Base-by-base conservation (phyloP, 306 rosid genomes). In the Sindora glabra region DNA sequence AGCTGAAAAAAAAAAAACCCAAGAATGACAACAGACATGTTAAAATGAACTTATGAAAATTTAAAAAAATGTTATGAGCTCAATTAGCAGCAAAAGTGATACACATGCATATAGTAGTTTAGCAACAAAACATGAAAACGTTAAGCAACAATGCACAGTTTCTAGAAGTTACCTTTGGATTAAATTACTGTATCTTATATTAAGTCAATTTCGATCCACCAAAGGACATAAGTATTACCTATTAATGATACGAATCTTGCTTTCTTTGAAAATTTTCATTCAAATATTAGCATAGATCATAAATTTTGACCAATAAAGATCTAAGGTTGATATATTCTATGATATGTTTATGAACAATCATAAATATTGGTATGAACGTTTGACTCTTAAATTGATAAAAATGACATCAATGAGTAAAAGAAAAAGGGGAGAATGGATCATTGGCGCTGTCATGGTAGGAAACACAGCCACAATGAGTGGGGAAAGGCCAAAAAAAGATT, bases 381-480 rank as follows among this genome's bases (percentile, higher is more conserved):
- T 67, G 70, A 75, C 58, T 16, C 68, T 41, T 40, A 49, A 14
- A 36, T 44, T 47, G 55, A 52, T 21, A 45, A 64, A n/a, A 56
- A 10, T 9, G 38, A 42, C 30, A 69, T 26, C 60, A 37, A 62
- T 27, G 34, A 27, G 12, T 13, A 5, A 51, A 50, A 70, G 36
- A n/a, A 26, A 48, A 62, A 70, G 33, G 8, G 14, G 22, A 37
- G 12, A 29, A 38, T 4, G 44, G 44, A 16, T 38, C 44, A 8
- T 38, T 48, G 23, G 48, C 17, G 8, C n/a, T 15, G 73, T 52
- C 59, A 14, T 61, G 70, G 79, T 68, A 24, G 41, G 67, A 59
- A 50, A 71, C 48, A 42, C 61, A 55, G 65, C 62, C 74, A 74
- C 59, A 53, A 76, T 79, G 76, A 44, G 58, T 66, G 59, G 19